Evolutionary conservation across 2,329 filamentous ascomycete species (phyloP).

Genomic region (Aspergillus unguis): DNA sequence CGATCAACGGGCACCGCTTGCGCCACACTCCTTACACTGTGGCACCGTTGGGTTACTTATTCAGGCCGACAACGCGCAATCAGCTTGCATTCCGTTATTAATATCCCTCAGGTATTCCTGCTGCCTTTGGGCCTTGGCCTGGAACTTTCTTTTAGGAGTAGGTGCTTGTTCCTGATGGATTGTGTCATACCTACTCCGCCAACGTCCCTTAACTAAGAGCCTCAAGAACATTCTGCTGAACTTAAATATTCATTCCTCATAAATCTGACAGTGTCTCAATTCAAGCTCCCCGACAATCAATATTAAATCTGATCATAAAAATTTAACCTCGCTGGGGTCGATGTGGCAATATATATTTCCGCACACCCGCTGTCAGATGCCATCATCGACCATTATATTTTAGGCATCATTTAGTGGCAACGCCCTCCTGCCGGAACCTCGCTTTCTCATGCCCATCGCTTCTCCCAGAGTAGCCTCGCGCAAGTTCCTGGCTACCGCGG

Average conservation of each 20-base stretch:
- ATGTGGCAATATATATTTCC: conserved; percentile 6
- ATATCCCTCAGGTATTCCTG: conserved; percentile 6
- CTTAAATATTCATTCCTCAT: too few species aligned
- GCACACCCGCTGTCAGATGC: background rate
- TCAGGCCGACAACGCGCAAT: conserved; percentile 19
- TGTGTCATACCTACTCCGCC: background rate
- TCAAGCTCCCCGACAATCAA: too few species aligned
- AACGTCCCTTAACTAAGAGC: too few species aligned
- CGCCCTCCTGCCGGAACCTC: conserved; percentile 39
- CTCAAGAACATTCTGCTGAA: too few species aligned
- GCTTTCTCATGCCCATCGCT: conserved; percentile 28
- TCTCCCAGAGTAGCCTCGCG: conserved; percentile 35
- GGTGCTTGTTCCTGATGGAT: conserved; percentile 6
- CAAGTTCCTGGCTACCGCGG: conserved; percentile 17
- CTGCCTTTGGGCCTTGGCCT: conserved; percentile 6
- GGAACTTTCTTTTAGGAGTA: background rate
- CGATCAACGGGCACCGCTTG: conserved; percentile 15
- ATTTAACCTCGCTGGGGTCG: too few species aligned
- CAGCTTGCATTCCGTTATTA: conserved; percentile 9
- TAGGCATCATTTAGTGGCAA: conserved; percentile 22
- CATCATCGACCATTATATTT: too few species aligned
- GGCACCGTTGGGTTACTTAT: conserved; percentile 17
- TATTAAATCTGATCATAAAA: too few species aligned
- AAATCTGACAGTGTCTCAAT: too few species aligned
- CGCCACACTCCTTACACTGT: conserved; percentile 25